phyloP scores from a whole-genome alignment of 139 green algal species.

The Gonium pectorale region DNA sequence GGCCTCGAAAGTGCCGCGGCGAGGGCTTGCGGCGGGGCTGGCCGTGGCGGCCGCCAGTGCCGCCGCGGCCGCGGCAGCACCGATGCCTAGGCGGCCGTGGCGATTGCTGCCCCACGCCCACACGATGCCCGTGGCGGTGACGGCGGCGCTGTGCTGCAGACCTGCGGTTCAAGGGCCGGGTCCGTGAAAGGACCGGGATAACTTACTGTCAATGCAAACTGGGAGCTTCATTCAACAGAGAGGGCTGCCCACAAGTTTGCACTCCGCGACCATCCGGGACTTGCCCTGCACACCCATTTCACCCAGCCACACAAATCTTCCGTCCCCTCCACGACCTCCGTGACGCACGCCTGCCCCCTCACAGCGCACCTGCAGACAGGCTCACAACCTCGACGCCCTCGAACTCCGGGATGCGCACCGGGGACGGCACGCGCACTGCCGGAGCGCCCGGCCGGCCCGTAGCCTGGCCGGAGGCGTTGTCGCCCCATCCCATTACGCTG shows the following conservation, averaged over 20 bases:
- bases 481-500: slow-evolving; percentile 52
- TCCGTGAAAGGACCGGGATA: too few species aligned
- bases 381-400: not conserved
- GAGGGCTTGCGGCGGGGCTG: not conserved
- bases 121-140: slow-evolving; percentile 46
- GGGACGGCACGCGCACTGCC: not conserved
- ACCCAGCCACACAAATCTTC: too few species aligned
- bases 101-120: slow-evolving; percentile 59
- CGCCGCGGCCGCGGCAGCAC: not conserved
- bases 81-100: slow-evolving; percentile 33
- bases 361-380: slow-evolving; percentile 17
- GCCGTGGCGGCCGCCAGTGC: not conserved
- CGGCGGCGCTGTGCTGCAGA: slow-evolving; percentile 48
- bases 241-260: too few species aligned
- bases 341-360: too few species aligned
- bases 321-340: too few species aligned
- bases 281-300: too few species aligned
- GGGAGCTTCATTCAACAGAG: too few species aligned
- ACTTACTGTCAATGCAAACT: too few species aligned
- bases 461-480: slow-evolving; percentile 49
- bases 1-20: not conserved
- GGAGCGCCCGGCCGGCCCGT: not conserved
- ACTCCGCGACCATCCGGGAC: too few species aligned
- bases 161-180: too few species aligned
- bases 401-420: not conserved